Percentiles rank a stretch among this genome's conserved stretches.
Conservation (phyloP, 164 flowering plant species). For the Stephania yunnanensis region DNA sequence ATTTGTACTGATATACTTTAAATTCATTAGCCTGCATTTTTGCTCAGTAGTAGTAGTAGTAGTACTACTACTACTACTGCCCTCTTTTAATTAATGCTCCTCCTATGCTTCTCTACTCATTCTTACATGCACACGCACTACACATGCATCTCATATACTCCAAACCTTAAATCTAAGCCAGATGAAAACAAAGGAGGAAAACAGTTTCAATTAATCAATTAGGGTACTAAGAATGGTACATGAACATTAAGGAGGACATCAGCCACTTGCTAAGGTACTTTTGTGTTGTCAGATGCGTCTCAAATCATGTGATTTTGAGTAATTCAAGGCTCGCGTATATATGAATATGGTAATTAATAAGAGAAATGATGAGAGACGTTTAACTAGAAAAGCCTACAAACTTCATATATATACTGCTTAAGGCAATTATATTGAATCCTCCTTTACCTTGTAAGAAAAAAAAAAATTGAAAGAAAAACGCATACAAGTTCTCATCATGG, state of each 20-base stretch:
- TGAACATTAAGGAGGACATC: no score
- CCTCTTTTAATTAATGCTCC: conserved; percentile 19
- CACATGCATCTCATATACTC: conserved; percentile 21
- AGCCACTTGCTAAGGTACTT: no score
- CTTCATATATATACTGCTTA: not conserved
- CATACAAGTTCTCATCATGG: not conserved
- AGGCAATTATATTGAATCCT: not conserved
- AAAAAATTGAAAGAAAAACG: conserved; percentile 4
- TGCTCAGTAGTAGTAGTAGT: conserved; percentile 7
- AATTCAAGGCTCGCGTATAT: no score
- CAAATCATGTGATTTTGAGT: no score
- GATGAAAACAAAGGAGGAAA: not conserved
- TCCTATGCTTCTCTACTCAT: conserved; percentile 3
- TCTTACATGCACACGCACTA: conserved; percentile 11
- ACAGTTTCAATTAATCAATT: no score
- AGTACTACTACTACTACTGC: not conserved
- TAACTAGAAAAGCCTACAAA: not conserved
- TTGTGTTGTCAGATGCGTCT: no score
- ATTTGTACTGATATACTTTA: conserved; percentile 10
- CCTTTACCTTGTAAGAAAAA: conserved; percentile 13
- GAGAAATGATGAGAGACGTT: no score
- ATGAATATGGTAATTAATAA: no score
- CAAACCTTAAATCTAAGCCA: conserved; percentile 16
- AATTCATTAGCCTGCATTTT: conserved; percentile 12
- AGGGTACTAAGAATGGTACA: no score